Evolutionary conservation across 495 filamentous ascomycete species (phyloP).

Genomic region (Parmelia sp.): DNA sequence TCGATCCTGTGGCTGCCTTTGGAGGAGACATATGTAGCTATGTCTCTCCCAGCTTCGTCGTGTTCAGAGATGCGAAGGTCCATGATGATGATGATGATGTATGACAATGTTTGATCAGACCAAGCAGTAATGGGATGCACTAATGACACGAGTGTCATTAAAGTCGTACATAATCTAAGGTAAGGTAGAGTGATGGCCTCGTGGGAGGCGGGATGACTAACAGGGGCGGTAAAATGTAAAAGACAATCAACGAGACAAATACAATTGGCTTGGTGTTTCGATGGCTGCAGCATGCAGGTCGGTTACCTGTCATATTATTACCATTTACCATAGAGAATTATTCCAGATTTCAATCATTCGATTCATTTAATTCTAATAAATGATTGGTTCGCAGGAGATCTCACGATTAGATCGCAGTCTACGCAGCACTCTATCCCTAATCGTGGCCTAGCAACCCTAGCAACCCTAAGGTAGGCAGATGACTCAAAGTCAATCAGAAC

Average conservation of each 20-base stretch:
- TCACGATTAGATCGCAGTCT: not conserved
- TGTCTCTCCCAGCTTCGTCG: constrained; percentile 47
- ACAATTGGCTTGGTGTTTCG: too few species aligned
- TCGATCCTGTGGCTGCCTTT: constrained; percentile 25
- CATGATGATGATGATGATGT: not conserved
- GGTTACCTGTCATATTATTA: too few species aligned
- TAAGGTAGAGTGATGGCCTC: not conserved
- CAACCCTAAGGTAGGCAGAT: too few species aligned
- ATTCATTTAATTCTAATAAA: too few species aligned
- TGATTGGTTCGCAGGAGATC: not conserved
- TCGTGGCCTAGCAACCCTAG: not conserved
- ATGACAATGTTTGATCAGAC: not conserved
- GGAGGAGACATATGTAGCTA: constrained; percentile 41
- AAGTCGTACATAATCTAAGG: not conserved
- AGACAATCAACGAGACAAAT: too few species aligned
- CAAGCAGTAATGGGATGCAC: not conserved
- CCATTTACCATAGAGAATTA: too few species aligned
- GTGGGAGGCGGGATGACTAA: not conserved
- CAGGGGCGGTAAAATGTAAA: not conserved
- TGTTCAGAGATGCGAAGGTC: constrained; percentile 31
- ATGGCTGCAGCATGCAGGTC: too few species aligned
- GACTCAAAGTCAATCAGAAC: too few species aligned
- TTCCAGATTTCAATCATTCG: too few species aligned
- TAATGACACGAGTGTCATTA: not conserved
- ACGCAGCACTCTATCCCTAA: not conserved